Evolutionary conservation across 139 green algal species (phyloP).

Genomic region (Pycnococcus provasolii): DNA sequence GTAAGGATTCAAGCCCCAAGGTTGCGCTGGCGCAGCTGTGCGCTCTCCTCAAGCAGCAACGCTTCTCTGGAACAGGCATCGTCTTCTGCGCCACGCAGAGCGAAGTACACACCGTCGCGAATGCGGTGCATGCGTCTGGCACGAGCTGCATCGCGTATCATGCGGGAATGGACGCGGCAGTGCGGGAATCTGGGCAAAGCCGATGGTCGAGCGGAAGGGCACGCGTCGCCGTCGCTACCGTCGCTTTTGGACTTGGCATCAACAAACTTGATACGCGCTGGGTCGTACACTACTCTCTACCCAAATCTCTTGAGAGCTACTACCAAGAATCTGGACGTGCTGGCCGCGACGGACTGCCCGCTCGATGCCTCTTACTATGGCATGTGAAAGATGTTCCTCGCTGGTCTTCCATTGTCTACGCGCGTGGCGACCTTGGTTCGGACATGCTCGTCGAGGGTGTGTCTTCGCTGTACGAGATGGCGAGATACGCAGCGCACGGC

Average conservation of each 20-base stretch:
- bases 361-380: conserved; percentile 70
- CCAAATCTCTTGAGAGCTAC: conserved; percentile 84
- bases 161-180: too few species aligned
- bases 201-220: too few species aligned
- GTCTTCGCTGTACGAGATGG: not conserved
- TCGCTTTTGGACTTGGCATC: conserved; percentile 85
- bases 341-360: conserved; percentile 56
- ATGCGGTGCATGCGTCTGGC: too few species aligned
- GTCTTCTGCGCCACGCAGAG: too few species aligned
- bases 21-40: too few species aligned
- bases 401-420: not conserved
- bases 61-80: too few species aligned
- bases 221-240: conserved; percentile 46
- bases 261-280: conserved; percentile 73
- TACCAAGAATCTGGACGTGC: conserved; percentile 70
- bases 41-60: too few species aligned
- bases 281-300: conserved; percentile 78
- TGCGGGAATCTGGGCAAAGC: too few species aligned
- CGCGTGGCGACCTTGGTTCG: not conserved
- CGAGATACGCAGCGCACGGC: not conserved
- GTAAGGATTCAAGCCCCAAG: not conserved
- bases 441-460: not conserved
- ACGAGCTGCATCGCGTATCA: too few species aligned
- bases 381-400: not conserved
- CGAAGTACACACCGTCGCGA: too few species aligned